phyloP scores from a whole-genome alignment of 805 yeast species.

The Pichia thaimueangensis region DNA sequence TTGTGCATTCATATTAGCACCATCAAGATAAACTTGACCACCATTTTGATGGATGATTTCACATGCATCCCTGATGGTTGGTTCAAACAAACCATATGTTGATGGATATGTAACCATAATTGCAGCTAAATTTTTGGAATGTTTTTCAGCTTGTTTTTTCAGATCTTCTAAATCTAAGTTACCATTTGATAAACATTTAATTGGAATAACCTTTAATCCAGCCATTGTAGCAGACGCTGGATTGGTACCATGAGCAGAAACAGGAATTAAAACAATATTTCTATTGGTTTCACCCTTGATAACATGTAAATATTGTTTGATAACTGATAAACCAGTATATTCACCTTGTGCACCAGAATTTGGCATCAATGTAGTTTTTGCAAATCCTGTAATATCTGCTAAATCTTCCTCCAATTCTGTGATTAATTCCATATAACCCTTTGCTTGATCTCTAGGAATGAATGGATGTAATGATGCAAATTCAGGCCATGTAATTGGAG shows the following conservation, averaged over 20 bases:
- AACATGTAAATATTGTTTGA: slow-evolving; percentile 61
- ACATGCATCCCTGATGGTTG: slow-evolving; percentile 78
- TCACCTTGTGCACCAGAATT: slow-evolving; percentile 99
- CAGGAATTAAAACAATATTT: slow-evolving; percentile 89
- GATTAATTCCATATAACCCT: slow-evolving; percentile 74
- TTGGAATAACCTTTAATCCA: slow-evolving; percentile 88
- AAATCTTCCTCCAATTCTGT: slow-evolving; percentile 75
- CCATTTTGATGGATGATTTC: slow-evolving; percentile 80
- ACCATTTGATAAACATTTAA: slow-evolving; percentile 81
- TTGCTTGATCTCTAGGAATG: slow-evolving; percentile 83
- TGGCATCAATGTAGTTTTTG: slow-evolving; percentile 87
- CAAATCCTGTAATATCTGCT: slow-evolving; percentile 89
- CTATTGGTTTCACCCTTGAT: slow-evolving; percentile 66
- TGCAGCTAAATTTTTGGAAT: slow-evolving; percentile 71
- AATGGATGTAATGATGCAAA: slow-evolving; percentile 87
- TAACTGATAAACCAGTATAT: slow-evolving; percentile 86
- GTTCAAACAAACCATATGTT: slow-evolving; percentile 94
- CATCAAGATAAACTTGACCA: slow-evolving; percentile 95
- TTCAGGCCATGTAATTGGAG: slow-evolving; percentile 91
- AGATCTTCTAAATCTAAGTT: slow-evolving; percentile 79
- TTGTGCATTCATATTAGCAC: slow-evolving; percentile 99
- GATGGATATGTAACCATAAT: slow-evolving; percentile 97
- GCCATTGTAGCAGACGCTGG: slow-evolving; percentile 99
- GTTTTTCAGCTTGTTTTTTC: slow-evolving; percentile 60
- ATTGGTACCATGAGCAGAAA: slow-evolving; percentile 96